Conservation (phyloP, 441 rosid genomes). For the Bruguiera hainesii region DNA sequence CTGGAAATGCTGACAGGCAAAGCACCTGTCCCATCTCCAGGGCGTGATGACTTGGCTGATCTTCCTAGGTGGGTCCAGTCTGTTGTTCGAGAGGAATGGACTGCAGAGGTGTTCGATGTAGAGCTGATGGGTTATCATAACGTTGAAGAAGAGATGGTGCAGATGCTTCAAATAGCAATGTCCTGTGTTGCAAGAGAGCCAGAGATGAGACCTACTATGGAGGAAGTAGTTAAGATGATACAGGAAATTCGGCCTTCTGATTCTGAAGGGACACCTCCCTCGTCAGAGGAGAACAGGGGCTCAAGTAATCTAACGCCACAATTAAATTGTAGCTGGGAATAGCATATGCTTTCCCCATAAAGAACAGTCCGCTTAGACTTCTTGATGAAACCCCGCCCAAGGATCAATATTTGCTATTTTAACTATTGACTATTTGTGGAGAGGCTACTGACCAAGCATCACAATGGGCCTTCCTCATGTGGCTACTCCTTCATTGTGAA, state of each 20-base stretch:
- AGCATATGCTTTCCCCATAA: neutral
- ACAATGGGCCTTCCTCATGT: neutral
- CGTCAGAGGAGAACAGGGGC: slow-evolving; percentile 40
- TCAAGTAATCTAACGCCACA: slow-evolving; percentile 29
- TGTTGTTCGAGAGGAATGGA: slow-evolving; percentile 95
- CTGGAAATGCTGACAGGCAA: slow-evolving; percentile 90
- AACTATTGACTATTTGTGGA: neutral
- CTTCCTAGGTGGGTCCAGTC: slow-evolving; percentile 93
- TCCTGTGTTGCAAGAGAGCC: slow-evolving; percentile 72
- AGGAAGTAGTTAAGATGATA: slow-evolving; percentile 57
- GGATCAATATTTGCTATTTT: neutral
- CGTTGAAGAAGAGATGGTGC: slow-evolving; percentile 95
- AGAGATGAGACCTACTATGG: slow-evolving; percentile 73
- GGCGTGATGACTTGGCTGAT: slow-evolving; percentile 68
- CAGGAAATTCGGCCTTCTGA: slow-evolving; percentile 50
- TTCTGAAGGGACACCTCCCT: slow-evolving; percentile 26
- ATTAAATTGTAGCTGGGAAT: neutral
- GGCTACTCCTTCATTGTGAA: neutral
- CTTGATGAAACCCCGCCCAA: neutral
- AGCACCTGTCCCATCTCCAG: slow-evolving; percentile 56
- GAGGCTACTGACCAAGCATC: neutral
- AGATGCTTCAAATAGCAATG: slow-evolving; percentile 92
- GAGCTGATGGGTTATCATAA: slow-evolving; percentile 65
- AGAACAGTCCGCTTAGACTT: neutral
- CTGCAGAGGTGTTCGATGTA: slow-evolving; percentile 85